Evolutionary conservation across 805 yeast genomes (phyloP).

Genomic region (Saturnispora mendoncae): DNA sequence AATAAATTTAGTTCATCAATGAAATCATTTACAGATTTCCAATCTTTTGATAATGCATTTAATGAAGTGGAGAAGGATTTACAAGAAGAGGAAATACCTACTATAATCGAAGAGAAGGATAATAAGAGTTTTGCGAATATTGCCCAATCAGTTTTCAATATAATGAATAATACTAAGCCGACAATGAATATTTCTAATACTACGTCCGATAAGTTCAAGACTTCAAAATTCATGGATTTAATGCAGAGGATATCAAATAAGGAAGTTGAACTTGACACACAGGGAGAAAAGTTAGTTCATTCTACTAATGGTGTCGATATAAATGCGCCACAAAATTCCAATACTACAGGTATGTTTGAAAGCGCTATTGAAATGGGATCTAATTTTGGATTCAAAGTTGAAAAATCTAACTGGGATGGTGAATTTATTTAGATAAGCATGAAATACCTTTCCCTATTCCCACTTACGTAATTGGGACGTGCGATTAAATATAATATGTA

Average conservation of each 20-base stretch:
- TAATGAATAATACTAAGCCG: conserved; percentile 28
- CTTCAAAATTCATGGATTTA: conserved; percentile 33
- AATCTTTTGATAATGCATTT: conserved; percentile 24
- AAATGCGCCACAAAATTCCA: background rate
- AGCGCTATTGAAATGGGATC: background rate
- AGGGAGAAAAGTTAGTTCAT: conserved; percentile 32
- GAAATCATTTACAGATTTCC: background rate
- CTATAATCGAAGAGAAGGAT: conserved; percentile 21
- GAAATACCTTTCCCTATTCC: background rate
- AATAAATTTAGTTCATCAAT: background rate
- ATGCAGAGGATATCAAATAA: conserved; percentile 34
- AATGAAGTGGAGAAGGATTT: conserved; percentile 23
- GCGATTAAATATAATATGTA: background rate
- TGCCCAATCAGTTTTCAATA: conserved; percentile 31
- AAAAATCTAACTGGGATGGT: conserved; percentile 3
- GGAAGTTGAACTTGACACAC: conserved; percentile 30
- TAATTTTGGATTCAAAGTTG: background rate
- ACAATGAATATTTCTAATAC: conserved; percentile 21
- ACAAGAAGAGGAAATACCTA: conserved; percentile 5
- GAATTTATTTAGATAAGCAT: background rate
- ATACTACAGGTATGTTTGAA: conserved; percentile 8
- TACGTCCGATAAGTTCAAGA: conserved; percentile 31
- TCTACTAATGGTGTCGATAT: conserved; percentile 29
- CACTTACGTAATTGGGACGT: background rate
- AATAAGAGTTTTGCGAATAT: conserved; percentile 32